Evolutionary conservation across 1,139 yeast genomes (phyloP).

Genomic region (Blastobotrys elegans): DNA sequence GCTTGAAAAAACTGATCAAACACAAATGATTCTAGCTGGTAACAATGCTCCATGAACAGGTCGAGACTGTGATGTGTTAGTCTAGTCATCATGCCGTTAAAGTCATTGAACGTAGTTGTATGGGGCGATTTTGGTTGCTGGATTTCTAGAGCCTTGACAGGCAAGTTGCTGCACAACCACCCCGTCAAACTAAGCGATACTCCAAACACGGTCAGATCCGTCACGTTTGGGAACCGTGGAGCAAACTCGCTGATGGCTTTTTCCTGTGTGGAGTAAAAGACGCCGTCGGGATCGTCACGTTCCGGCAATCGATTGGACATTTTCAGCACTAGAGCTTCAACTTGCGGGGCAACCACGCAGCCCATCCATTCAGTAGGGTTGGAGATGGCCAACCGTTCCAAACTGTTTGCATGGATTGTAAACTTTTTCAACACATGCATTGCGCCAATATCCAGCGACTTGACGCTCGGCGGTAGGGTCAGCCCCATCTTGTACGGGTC

Average conservation of each 20-base stretch:
- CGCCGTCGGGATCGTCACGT: slow-evolving; percentile 9
- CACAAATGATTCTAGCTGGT: not conserved
- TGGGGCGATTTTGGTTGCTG: slow-evolving; percentile 4
- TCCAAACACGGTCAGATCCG: not conserved
- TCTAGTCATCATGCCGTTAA: slow-evolving; percentile 11
- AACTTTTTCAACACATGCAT: not conserved
- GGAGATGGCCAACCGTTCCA: not conserved
- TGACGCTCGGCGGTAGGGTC: not conserved
- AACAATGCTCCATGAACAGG: not conserved
- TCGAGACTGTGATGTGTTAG: slow-evolving; percentile 9
- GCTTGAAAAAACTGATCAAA: slow-evolving; percentile 7
- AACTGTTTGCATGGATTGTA: not conserved
- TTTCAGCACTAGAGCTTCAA: not conserved
- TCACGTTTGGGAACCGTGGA: slow-evolving; percentile 1
- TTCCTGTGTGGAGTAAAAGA: slow-evolving; percentile 3
- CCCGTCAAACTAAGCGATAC: slow-evolving; percentile 8
- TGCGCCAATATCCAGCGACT: not conserved
- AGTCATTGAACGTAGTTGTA: slow-evolving; percentile 9
- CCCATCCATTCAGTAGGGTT: not conserved
- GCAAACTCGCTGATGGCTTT: not conserved
- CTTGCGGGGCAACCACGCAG: not conserved
- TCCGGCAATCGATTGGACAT: not conserved
- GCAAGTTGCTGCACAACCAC: not conserved
- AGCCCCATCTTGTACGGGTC: not conserved
- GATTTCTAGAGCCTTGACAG: slow-evolving; percentile 5